Evolutionary conservation across 257 asterid species (phyloP), one percentile per base, ranked within the genome.

Genomic region (Parsonsia alboflavescens): DNA sequence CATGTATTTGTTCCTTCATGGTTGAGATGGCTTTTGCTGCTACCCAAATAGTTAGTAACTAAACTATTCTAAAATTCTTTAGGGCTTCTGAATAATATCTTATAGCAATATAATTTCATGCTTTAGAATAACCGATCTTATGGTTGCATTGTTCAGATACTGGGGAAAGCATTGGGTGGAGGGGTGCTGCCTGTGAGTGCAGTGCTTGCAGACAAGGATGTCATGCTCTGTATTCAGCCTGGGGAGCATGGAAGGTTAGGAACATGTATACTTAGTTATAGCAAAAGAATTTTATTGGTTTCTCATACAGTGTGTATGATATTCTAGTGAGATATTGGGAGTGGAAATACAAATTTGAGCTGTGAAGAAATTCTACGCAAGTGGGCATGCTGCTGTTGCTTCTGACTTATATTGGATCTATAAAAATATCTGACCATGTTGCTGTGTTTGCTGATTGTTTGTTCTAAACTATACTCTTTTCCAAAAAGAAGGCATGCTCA

Each of bases 171-270:
- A 13, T 88, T 94, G 83, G 99, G 98, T 65, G 99, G 99, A 72
- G 99, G 99, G 74, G 93, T 94, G 74, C 76, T 94, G 84, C 98
- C 99, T 19, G 98, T 92, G 70, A 90, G 97, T 78, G 98, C 92
- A 11, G 97, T 94, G 79, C 96, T 94, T 70, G 96, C 99, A 15
- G 92, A 94, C 81, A 86, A 90, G 87, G 96, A 92, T 77, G 86
- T 90, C 78, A 94, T 94, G 99, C 98, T 94, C 72, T 92, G 99
- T 84, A 89, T 94, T 74, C 93, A 88, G 80, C 98, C 98, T 41
- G 99, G 98, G 80, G 98, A 92, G 87, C 98, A 94, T 68, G 99
- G 98, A 87, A 94, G 99, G 99, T 94, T 78, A 26, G 89, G 76
- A 39, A 50, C 49, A 70, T n/a, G 28, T 28, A 21, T 53, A 30